phyloP scores from a whole-genome alignment of 225 moss, liverwort and hornwort species.

The Pseudoscleropodium purum region DNA sequence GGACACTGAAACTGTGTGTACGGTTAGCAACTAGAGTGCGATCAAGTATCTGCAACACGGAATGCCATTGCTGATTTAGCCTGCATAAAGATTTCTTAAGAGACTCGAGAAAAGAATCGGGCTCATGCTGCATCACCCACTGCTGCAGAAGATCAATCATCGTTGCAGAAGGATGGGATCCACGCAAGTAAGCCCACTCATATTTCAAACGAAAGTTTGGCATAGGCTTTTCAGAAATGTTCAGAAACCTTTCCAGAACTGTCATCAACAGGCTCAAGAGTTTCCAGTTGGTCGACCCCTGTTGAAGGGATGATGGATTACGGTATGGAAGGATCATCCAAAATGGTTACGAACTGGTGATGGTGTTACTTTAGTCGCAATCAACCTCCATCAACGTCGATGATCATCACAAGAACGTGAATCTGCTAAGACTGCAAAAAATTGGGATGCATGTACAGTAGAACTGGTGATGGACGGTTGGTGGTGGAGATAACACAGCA shows the following conservation, averaged over 20 bases:
- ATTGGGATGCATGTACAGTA: background rate
- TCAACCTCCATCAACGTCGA: background rate
- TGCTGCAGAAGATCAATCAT: background rate
- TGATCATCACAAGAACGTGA: background rate
- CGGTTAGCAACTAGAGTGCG: background rate
- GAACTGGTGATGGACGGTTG: background rate
- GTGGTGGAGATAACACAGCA: background rate
- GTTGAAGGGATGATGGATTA: background rate
- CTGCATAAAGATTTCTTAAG: background rate
- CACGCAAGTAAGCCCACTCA: background rate
- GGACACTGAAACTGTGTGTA: background rate
- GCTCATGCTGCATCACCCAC: background rate
- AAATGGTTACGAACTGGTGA: background rate
- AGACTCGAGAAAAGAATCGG: background rate
- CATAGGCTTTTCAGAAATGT: background rate
- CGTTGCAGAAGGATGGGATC: background rate
- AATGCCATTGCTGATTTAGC: background rate
- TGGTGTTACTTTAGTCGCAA: background rate
- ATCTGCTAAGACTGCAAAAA: slow-evolving; percentile 14
- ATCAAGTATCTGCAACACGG: background rate
- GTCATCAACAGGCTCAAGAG: background rate
- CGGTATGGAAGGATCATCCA: background rate
- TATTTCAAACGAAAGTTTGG: background rate
- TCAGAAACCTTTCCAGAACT: background rate
- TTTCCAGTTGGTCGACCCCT: background rate